A percentile compares a stretch with the other conserved stretches of the same genome.
phyloP scores from a whole-genome alignment of 345 rosid genomes.

The Eucalyptus pauciflora region DNA sequence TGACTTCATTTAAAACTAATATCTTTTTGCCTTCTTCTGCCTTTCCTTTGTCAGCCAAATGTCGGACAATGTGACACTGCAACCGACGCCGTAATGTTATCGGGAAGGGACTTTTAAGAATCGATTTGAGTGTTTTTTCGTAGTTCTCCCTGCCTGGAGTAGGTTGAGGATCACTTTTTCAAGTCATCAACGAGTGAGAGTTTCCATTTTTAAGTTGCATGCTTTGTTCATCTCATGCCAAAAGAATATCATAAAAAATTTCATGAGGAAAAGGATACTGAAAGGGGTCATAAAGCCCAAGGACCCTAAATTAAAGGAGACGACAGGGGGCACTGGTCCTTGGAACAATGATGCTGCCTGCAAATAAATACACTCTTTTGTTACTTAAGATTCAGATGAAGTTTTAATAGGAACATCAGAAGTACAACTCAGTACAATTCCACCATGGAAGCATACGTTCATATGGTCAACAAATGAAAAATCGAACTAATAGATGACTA shows the following conservation, averaged over 20 bases:
- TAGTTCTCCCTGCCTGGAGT: slow-evolving; percentile 69
- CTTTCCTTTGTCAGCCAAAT: slow-evolving; percentile 54
- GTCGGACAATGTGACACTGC: slow-evolving; percentile 71
- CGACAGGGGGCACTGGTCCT: slow-evolving; percentile 97
- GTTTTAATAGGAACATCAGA: neutral
- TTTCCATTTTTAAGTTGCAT: neutral
- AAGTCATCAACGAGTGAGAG: neutral
- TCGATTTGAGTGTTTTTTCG: slow-evolving; percentile 61
- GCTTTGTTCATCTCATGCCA: neutral
- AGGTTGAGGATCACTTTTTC: slow-evolving; percentile 17
- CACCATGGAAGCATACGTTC: neutral
- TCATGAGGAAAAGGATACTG: slow-evolving; percentile 53
- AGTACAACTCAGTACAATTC: neutral
- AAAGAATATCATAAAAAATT: neutral
- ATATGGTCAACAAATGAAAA: neutral
- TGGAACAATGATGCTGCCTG: slow-evolving; percentile 97
- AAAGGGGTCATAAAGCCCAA: slow-evolving; percentile 99
- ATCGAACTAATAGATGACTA: neutral
- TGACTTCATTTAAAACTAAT: slow-evolving; percentile 89
- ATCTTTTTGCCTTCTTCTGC: slow-evolving; percentile 35
- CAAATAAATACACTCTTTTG: neutral
- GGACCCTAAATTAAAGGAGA: slow-evolving; percentile 91
- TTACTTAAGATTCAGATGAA: neutral
- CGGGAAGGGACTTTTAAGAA: slow-evolving; percentile 66
- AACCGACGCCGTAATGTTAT: slow-evolving; percentile 84